Conservation (phyloP, 768 basidiomycete genomes). For the Amanita polypyramis region DNA sequence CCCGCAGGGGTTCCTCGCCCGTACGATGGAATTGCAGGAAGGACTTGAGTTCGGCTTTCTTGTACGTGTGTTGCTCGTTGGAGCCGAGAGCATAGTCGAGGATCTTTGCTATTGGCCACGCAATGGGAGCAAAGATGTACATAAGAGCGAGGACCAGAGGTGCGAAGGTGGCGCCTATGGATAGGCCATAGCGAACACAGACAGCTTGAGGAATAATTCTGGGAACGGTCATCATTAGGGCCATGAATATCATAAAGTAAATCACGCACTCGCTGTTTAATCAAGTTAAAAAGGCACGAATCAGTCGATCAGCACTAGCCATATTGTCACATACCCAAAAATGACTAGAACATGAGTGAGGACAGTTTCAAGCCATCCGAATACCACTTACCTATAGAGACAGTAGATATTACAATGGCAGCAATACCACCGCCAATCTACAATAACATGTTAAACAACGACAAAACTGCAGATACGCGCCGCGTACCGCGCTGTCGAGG, state of each 20-base stretch:
- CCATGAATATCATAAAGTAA: background rate
- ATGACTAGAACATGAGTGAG: constrained; percentile 39
- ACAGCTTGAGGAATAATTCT: constrained; percentile 63
- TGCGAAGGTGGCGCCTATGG: constrained; percentile 70
- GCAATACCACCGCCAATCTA: constrained; percentile 57
- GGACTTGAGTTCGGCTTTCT: constrained; percentile 71
- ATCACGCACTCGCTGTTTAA: constrained; percentile 57
- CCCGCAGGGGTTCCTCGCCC: constrained; percentile 67
- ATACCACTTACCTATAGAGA: constrained; percentile 47
- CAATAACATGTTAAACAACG: background rate
- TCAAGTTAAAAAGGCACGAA: constrained; percentile 13
- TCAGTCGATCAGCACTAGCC: background rate
- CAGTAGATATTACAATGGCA: constrained; percentile 71
- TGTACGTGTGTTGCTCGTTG: constrained; percentile 65
- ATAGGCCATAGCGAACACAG: constrained; percentile 70
- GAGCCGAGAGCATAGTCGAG: constrained; percentile 76
- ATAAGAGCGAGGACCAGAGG: constrained; percentile 67
- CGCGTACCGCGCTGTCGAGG: constrained; percentile 59
- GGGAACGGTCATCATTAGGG: background rate
- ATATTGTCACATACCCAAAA: constrained; percentile 55
- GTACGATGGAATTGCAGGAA: constrained; percentile 74
- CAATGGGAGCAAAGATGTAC: constrained; percentile 65
- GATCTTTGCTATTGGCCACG: constrained; percentile 72
- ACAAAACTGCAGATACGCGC: background rate
- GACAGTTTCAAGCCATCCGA: constrained; percentile 1